Conservation (phyloP, 306 rosid species). For the Glycine tomentella region DNA sequence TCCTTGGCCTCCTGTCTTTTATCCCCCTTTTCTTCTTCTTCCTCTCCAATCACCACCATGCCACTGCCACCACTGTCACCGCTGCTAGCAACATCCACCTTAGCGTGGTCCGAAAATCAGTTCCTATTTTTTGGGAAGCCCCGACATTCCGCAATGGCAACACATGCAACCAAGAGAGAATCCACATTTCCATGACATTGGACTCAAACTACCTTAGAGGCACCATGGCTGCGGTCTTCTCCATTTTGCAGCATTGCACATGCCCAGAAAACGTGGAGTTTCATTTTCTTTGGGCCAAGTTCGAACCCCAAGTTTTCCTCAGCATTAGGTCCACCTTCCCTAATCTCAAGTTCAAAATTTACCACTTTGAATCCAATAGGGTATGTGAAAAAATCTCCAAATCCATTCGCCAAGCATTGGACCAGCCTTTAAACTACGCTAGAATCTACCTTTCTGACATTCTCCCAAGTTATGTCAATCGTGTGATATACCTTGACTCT, state of each 20-base stretch:
- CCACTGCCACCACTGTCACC: neutral
- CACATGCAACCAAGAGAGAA: slow-evolving; percentile 57
- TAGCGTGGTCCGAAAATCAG: slow-evolving; percentile 60
- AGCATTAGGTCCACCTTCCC: slow-evolving; percentile 84
- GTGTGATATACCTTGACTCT: slow-evolving; percentile 79
- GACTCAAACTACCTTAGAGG: slow-evolving; percentile 89
- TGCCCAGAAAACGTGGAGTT: slow-evolving; percentile 82
- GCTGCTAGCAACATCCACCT: slow-evolving; percentile 46
- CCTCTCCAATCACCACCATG: neutral
- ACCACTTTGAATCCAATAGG: slow-evolving; percentile 67
- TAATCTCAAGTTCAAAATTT: slow-evolving; percentile 69
- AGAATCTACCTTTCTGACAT: slow-evolving; percentile 78
- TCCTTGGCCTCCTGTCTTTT: slow-evolving; percentile 67
- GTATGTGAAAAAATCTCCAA: slow-evolving; percentile 81
- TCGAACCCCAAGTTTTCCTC: slow-evolving; percentile 63
- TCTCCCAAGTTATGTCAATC: slow-evolving; percentile 66
- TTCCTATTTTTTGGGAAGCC: slow-evolving; percentile 74
- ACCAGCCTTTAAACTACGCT: slow-evolving; percentile 87
- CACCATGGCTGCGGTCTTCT: slow-evolving; percentile 81
- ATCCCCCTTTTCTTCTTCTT: neutral
- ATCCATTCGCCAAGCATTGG: slow-evolving; percentile 81
- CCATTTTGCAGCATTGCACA: slow-evolving; percentile 75
- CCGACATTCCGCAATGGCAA: slow-evolving; percentile 73
- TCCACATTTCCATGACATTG: slow-evolving; percentile 83
- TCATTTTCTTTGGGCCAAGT: slow-evolving; percentile 77